Conservation (phyloP, 208 protist species). For the Trypanosoma boissoni region DNA sequence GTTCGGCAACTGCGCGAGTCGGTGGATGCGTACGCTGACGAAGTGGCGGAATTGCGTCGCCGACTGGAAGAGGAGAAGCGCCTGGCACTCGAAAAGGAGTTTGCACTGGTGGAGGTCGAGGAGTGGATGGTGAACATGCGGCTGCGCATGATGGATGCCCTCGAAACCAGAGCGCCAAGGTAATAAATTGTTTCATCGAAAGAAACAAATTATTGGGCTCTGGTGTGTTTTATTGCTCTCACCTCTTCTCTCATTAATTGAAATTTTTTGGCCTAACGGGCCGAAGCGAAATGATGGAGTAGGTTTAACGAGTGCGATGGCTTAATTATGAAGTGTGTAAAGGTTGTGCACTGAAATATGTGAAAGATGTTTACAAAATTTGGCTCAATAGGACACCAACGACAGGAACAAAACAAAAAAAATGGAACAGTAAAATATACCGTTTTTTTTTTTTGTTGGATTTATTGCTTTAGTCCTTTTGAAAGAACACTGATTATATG, state of each 20-base stretch:
- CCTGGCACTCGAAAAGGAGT: slow-evolving; percentile 16
- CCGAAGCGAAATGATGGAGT: too few species aligned
- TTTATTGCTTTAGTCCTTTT: neutral
- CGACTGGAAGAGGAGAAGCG: slow-evolving; percentile 17
- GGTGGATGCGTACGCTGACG: slow-evolving; percentile 4
- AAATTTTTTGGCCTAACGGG: too few species aligned
- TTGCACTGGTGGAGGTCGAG: slow-evolving; percentile 10
- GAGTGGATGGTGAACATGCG: slow-evolving; percentile 20
- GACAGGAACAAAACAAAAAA: neutral
- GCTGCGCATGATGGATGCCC: slow-evolving; percentile 17
- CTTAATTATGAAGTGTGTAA: too few species aligned
- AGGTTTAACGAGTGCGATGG: too few species aligned
- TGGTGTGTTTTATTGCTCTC: too few species aligned
- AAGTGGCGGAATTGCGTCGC: neutral
- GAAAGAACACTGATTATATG: neutral
- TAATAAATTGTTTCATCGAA: neutral
- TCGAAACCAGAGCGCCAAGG: slow-evolving; percentile 14
- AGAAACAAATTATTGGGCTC: neutral
- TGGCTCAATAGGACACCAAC: too few species aligned
- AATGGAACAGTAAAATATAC: neutral
- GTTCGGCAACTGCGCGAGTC: slow-evolving; percentile 3
- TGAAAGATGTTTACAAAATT: too few species aligned
- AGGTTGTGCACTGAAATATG: too few species aligned
- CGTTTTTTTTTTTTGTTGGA: slow-evolving; percentile 7
- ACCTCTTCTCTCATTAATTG: too few species aligned